A percentile compares a stretch with the other conserved stretches of the same genome.
These are phyloP conservation scores for Solanum appendiculatum DNA, from an alignment of 257 asterid genomes.

Conservation along the genomic window DNA sequence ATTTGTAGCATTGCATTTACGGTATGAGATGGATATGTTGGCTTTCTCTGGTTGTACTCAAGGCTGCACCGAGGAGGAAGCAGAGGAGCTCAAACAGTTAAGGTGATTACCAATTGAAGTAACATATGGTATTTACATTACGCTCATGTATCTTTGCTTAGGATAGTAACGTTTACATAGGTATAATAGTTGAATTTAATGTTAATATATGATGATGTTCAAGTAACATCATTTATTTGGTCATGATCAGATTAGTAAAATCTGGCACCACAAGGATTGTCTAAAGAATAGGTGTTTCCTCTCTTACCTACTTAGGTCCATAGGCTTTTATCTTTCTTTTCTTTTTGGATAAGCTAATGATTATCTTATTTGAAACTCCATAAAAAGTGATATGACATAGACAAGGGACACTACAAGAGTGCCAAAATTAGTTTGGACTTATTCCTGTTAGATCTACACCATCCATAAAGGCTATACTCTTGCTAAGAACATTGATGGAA, in stretches of 20 bases:
- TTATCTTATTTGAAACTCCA: background rate
- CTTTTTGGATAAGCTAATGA: background rate
- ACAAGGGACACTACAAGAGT: background rate
- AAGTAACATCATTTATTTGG: background rate
- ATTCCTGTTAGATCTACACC: background rate
- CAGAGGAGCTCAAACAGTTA: constrained; percentile 71
- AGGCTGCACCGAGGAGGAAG: constrained; percentile 77
- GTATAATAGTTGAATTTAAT: background rate
- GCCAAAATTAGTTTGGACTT: background rate
- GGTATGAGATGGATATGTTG: constrained; percentile 97
- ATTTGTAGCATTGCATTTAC: constrained; percentile 73
- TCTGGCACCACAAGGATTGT: background rate
- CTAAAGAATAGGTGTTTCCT: background rate
- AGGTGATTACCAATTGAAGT: constrained; percentile 31
- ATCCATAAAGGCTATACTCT: background rate
- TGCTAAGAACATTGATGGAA: background rate
- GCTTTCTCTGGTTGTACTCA: constrained; percentile 96
- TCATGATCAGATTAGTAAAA: background rate
- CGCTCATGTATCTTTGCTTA: background rate
- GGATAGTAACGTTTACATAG: background rate
- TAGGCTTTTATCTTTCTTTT: background rate
- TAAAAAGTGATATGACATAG: background rate
- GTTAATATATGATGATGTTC: background rate
- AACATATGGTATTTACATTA: background rate
- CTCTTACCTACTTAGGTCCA: background rate